Base-by-base conservation (phyloP, 2,329 filamentous ascomycete species). In the Pseudogymnoascus sp. region DNA sequence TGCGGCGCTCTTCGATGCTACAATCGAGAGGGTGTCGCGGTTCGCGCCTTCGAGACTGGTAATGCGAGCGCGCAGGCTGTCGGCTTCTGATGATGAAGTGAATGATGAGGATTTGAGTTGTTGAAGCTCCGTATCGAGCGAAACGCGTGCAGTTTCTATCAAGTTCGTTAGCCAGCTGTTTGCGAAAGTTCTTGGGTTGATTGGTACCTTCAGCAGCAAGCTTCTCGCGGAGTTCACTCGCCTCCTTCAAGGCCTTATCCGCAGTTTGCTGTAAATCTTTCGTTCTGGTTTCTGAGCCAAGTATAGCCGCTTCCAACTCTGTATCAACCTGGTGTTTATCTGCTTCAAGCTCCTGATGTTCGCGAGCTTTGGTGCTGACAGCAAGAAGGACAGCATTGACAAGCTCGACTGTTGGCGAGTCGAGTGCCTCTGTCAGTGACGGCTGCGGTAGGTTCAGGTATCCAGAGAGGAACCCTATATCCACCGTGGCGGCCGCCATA, bases 271-370 rank as follows among this genome's bases (percentile, higher is more conserved):
- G 96, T 72, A 94, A 85, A 7, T 86, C 84, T 70, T 93, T 90
- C 66, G 87, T 86, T 74, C 91, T 89, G 22, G 88, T 85, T 71
- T 97, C 93, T 63, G 88, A 87, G 66, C 84, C 89, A 68, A 91
- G 87, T 57, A 96, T 87, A 16, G 88, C 88, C 74, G 91, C 94
- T 73, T 99, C 94, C 6, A 97, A 82, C 77, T 97, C 92, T 47
- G 99, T 94, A 69, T 96, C 91, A 50, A 90, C 79, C 67, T 90
- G 87, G 47, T 97, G 81, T 76, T 97, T 97, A 66, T 96, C 90
- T 8, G 93, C 87, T 68, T 88, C 90, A 39, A 96, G 77, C 38
- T 86, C 82, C 71, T 96, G 91, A 68, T 84, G 87, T 69, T 96
- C 91, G 68, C 87, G 89, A 35, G 90, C 91, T 73, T 94, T 96